Evolutionary conservation across 176 grass and related monocot genomes (phyloP).

Genomic region (Ensete glaucum): DNA sequence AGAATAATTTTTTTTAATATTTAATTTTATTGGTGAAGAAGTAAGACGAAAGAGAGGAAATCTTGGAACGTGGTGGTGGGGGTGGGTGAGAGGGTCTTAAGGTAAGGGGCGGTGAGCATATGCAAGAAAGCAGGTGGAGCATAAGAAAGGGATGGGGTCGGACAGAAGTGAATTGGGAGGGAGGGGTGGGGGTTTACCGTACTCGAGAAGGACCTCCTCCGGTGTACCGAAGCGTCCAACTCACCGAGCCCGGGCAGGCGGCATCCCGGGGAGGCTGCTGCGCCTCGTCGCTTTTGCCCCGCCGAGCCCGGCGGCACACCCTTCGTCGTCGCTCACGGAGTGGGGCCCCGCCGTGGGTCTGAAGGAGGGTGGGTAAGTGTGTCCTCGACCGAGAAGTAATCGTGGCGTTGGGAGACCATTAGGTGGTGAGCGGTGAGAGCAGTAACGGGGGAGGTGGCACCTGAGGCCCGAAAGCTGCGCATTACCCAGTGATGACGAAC

Average conservation of each 20-base stretch:
- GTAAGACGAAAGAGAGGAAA: too few relatives aligned
- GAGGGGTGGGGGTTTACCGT: slow-evolving; percentile 12
- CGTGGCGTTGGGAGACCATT: too few relatives aligned
- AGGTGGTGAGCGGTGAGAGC: too few relatives aligned
- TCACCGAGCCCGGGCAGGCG: background rate
- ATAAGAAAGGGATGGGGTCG: background rate
- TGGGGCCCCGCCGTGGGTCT: background rate
- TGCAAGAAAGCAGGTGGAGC: background rate
- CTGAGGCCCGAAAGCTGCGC: too few relatives aligned
- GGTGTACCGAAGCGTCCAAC: background rate
- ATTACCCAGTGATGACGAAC: too few relatives aligned
- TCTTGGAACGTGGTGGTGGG: too few relatives aligned
- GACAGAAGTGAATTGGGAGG: too few relatives aligned
- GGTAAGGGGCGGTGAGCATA: background rate
- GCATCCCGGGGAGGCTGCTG: slow-evolving; percentile 9
- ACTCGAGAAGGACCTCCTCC: slow-evolving; percentile 24
- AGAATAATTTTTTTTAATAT: too few relatives aligned
- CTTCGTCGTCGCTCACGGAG: background rate
- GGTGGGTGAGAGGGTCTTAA: too few relatives aligned
- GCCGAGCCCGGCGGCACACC: background rate
- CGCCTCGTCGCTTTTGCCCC: background rate
- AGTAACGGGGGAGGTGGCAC: too few relatives aligned
- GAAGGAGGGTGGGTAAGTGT: background rate
- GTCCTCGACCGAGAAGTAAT: too few relatives aligned
- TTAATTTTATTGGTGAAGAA: too few relatives aligned